Percentiles rank a stretch among this genome's conserved stretches.
phyloP scores from a whole-genome alignment of 805 yeast genomes.

The Saccharomycopsis oosterbeekiorum region DNA sequence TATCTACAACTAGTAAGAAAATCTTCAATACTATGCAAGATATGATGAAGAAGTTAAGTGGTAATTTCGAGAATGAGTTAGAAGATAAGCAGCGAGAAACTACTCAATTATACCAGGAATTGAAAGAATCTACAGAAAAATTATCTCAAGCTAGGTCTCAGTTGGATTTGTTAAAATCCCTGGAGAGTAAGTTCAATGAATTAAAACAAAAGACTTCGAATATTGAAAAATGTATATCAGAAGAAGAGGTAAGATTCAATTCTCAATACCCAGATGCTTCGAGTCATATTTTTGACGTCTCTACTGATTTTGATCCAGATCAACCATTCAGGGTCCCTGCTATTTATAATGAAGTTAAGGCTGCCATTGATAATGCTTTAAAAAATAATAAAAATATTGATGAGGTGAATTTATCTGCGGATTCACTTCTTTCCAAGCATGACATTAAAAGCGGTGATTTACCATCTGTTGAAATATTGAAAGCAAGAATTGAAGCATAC shows the following conservation, averaged over 20 bases:
- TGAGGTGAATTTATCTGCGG: background rate
- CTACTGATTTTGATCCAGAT: slow-evolving; percentile 63
- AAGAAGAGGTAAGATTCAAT: slow-evolving; percentile 49
- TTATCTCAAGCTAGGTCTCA: slow-evolving; percentile 39
- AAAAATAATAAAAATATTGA: background rate
- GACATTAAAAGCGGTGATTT: slow-evolving; percentile 25
- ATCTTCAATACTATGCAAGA: slow-evolving; percentile 42
- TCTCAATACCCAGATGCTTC: slow-evolving; percentile 31
- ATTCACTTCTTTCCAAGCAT: slow-evolving; percentile 8
- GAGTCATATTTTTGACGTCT: slow-evolving; percentile 30
- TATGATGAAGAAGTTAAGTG: slow-evolving; percentile 42
- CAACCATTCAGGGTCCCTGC: slow-evolving; percentile 74
- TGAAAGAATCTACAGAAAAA: slow-evolving; percentile 46
- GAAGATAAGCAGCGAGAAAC: slow-evolving; percentile 42
- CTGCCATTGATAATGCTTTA: slow-evolving; percentile 25
- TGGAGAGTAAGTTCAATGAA: slow-evolving; percentile 35
- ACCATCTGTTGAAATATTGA: slow-evolving; percentile 38
- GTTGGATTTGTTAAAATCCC: slow-evolving; percentile 42
- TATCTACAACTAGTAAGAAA: slow-evolving; percentile 29
- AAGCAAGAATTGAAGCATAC: slow-evolving; percentile 78
- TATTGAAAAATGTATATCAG: slow-evolving; percentile 51
- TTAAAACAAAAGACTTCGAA: slow-evolving; percentile 46
- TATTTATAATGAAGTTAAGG: slow-evolving; percentile 45
- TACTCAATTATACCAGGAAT: slow-evolving; percentile 41
- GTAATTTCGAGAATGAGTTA: slow-evolving; percentile 51